Evolutionary conservation across 768 basidiomycete species (phyloP), one percentile per base, ranked within the genome.

Genomic region (Lanmaoa pseudosensibilis): DNA sequence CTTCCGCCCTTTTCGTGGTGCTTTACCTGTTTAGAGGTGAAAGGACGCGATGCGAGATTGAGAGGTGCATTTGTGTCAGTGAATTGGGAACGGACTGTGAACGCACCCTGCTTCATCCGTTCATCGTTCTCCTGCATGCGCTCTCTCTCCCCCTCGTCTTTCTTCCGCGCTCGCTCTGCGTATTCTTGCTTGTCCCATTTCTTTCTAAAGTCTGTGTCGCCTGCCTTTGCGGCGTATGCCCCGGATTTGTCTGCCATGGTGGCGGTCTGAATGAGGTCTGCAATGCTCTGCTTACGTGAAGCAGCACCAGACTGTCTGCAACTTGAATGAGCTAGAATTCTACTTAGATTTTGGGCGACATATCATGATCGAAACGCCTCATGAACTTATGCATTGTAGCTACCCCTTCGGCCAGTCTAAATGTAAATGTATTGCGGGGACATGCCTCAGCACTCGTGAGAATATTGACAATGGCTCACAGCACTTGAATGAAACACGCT

Each of bases 161-260:
- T 88, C 67, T 86, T 85, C 70, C 85, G 86, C 11, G 94, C 95
- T 55, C 82, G 82, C 69, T 93, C 90, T 15, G 87, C 83, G 74
- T 88, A 92, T 69, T 91, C 92, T 69, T 94, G 87, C 75, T 94
- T 93, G 78, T 97, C 90, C 94, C 95, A 98, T 79, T 87, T 92
- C 74, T 88, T 88, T 46, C 94, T 75, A 63, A 90, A 90, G 71
- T 89, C 87, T 11, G 88, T 89, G 72, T 90, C 89, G 18, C 65
- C 60, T 5, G 77, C 72, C 49, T 75, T 75, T 33, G 75, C 61
- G 50, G 65, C 63, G 52, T 76, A 76, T 19, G 77, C 73, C 19
- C 73, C 67, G 27, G 69, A 58, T 46, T 66, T 72, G 58, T 72
- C 70, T 49, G 68, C 48, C 70, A 73, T 72, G 50, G 9, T 51